Evolutionary conservation across 2,329 filamentous ascomycete species (phyloP).

Genomic region (Diaporthe ilicicola): DNA sequence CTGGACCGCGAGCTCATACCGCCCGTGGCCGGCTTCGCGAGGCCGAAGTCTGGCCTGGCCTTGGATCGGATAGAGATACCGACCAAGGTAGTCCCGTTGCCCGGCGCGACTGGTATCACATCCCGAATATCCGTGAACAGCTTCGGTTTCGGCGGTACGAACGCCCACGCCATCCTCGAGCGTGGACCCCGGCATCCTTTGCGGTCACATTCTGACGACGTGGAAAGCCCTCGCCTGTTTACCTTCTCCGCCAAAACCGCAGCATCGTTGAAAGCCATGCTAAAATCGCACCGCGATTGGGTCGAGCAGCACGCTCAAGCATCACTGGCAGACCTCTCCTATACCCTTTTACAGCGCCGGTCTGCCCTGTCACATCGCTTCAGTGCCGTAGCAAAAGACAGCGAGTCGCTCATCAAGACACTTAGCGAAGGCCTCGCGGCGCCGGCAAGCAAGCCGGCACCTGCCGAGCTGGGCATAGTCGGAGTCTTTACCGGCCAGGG

Average conservation of each 20-base stretch:
- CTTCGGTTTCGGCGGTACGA: constrained; percentile 18
- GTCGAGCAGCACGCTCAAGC: neutral
- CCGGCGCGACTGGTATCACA: neutral
- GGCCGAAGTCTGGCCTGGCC: constrained; percentile 30
- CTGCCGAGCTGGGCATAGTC: neutral
- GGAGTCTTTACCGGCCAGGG: constrained; percentile 27
- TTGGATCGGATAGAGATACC: neutral
- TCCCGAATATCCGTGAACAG: constrained; percentile 16
- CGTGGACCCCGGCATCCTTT: neutral
- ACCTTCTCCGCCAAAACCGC: neutral
- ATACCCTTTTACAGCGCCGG: constrained; percentile 34
- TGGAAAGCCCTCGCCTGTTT: neutral
- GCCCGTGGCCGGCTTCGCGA: constrained; percentile 44
- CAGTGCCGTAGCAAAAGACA: constrained; percentile 26
- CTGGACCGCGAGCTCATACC: constrained; percentile 41
- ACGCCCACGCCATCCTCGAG: no score
- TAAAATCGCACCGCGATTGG: neutral
- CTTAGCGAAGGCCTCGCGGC: neutral
- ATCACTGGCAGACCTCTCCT: constrained; percentile 32
- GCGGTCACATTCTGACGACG: neutral
- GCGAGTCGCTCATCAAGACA: neutral
- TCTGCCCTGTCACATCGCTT: constrained; percentile 30
- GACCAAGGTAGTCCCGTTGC: neutral
- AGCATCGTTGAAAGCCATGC: neutral
- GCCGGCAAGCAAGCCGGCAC: neutral